These are phyloP conservation scores for Suhomyces chickasaworum DNA, from an alignment of 1,139 yeast species.

Conservation along the genomic window DNA sequence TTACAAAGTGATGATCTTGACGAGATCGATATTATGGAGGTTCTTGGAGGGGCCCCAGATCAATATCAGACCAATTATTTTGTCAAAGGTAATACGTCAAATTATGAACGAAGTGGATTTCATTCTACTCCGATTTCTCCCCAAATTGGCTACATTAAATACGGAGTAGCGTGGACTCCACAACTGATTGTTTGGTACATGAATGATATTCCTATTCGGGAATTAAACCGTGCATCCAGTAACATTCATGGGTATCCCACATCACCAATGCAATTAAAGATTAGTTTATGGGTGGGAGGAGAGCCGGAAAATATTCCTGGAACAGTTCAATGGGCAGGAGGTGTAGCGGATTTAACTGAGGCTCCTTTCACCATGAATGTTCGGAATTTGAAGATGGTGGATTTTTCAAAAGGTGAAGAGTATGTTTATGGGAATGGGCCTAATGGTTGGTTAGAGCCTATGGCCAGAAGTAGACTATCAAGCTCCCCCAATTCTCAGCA, in stretches of 20 bases:
- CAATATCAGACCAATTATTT: constrained; percentile 47
- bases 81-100: constrained; percentile 46
- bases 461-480: too few species aligned
- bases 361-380: constrained; percentile 40
- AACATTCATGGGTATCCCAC: constrained; percentile 37
- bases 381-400: constrained; percentile 30
- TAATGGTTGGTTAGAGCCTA: constrained; percentile 10
- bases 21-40: constrained; percentile 49
- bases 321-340: constrained; percentile 51
- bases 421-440: constrained; percentile 34
- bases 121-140: constrained; percentile 30
- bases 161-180: constrained; percentile 45
- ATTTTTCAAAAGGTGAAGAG: constrained; percentile 37
- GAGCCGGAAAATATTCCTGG: constrained; percentile 48
- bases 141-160: constrained; percentile 27
- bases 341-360: constrained; percentile 37
- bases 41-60: constrained; percentile 41
- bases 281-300: constrained; percentile 48
- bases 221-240: constrained; percentile 18
- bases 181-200: constrained; percentile 34
- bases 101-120: constrained; percentile 43
- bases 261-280: constrained; percentile 41
- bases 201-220: constrained; percentile 33
- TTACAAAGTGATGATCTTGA: constrained; percentile 51
- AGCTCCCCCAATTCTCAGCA: too few species aligned